Evolutionary conservation across 495 filamentous ascomycete genomes (phyloP), one percentile per base, ranked within the genome.

Genomic region (Penicillium flavigenum): DNA sequence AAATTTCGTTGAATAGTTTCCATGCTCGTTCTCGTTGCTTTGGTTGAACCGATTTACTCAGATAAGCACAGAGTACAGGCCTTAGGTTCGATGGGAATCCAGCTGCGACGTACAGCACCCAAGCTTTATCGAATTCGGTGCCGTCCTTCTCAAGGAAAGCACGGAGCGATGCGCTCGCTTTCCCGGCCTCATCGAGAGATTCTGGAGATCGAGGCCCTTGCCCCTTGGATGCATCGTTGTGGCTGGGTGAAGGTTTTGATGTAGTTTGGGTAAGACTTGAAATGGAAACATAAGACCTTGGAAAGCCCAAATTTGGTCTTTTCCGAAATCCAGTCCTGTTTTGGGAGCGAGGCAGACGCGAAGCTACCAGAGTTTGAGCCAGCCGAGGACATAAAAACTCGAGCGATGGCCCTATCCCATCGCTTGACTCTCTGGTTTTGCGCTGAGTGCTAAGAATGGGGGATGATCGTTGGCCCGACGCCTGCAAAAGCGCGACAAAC

Each of bases 351-450:
- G 65, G 56, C 5, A 70, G 47, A 38, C 65, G 67, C 2, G 62
- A 65, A 5, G 43, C 60, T 11, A 55, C 52, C 52, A 62, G 61
- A 7, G 67, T 44, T 51, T 68, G 70, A 7, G 69, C 57, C 31
- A 54, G 56, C 34, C 46, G 62, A 17, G 76, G 74, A 34, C 75
- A 79, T n/a, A 78, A 59, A 44, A 78, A 79, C 20, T 77, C 76
- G 31, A 78, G 70, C 31, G 72, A 59, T 6, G 70, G 67, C n/a
- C 62, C 29, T 36, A 54, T 54, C 42, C 53, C 27, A 53, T 76
- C 69, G 32, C 44, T 58, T 14, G 58, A 12, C 27, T 47, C 47
- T 57, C 44, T 54, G 39, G 26, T 53, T 46, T 54, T 53, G 24
- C 44, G 60, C 8, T 57, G 29, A 29, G 56, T 52, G 26, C 41